Evolutionary conservation across 192 early-diverging fungal species (phyloP).

Genomic region (Lobosporangium transversale): DNA sequence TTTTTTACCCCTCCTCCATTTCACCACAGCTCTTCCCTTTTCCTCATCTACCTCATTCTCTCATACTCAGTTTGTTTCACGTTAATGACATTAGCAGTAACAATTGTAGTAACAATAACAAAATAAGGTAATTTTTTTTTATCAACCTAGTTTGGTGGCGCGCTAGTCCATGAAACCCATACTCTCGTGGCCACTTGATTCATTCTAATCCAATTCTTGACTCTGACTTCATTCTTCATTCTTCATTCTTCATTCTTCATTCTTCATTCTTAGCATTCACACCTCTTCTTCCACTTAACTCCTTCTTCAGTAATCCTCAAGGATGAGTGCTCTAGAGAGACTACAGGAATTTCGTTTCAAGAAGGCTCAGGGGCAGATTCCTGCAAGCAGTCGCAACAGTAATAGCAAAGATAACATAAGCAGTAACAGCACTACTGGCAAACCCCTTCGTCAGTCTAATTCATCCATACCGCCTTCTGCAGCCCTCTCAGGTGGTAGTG

Average conservation of each 20-base stretch:
- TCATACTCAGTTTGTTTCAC: background rate
- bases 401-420: background rate
- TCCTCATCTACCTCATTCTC: background rate
- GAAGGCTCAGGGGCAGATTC: conserved; percentile 13
- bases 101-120: no score
- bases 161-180: no score
- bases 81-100: background rate
- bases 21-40: background rate
- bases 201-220: no score
- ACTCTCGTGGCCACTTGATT: no score
- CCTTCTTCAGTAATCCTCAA: no score
- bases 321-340: conserved; percentile 34
- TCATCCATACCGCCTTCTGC: background rate
- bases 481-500: background rate
- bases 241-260: no score
- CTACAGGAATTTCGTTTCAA: conserved; percentile 46
- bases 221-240: no score
- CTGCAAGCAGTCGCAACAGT: background rate
- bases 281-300: no score
- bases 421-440: conserved; percentile 3
- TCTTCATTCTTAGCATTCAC: no score
- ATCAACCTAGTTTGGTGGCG: conserved; percentile 14
- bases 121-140: no score
- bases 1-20: background rate
- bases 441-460: background rate